Evolutionary conservation across 805 yeast genomes (phyloP), one percentile per base, ranked within the genome.

Genomic region (Wickerhamomyces bovis): DNA sequence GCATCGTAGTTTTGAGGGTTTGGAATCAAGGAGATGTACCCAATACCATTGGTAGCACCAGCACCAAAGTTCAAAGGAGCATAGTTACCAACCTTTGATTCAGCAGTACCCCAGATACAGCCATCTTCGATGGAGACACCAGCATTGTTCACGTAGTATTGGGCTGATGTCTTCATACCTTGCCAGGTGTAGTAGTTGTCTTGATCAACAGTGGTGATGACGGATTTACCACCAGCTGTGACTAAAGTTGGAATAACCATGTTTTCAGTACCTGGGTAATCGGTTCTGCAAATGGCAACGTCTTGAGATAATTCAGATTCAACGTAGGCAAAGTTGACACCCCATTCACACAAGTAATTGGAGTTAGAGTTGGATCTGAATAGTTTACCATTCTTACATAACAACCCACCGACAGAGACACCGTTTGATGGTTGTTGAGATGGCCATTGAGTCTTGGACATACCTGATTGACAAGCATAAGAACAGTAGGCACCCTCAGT

Each of bases 381-480:
- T 52, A 92, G 76, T 72, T 80, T 80, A 57, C 98, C 98, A 65
- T 71, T 69, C 68, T 84, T 77, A 78, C 99, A 92, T 60, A 70
- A 66, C 60, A 92, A 78, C 65, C 99, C 99, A 71, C 99, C 99
- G 56, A 92, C 80, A 39, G 97, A 85, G 47, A 84, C 85, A 73
- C 98, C 98, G 67, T 72, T 77, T 46, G 85, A 54, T 47, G 98
- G 98, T 75, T 92, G 99, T 46, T 65, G 55, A 40, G 83, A 70
- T 53, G 98, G 98, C 96, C 95, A 92, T 75, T 92, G 99, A 47
- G 97, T 89, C 81, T 92, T 92, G 62, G 97, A 88, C 96, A 89
- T 88, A 78, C 98, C 99, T 39, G 97, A 81, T 75, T 89, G 95
- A 76, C 99, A 92, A 50, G 98, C 96, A 71, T 92, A 92, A 49